Evolutionary conservation across 148 eudicot species (phyloP), one percentile per base, ranked within the genome.

Genomic region (Vaccinium darrowii): DNA sequence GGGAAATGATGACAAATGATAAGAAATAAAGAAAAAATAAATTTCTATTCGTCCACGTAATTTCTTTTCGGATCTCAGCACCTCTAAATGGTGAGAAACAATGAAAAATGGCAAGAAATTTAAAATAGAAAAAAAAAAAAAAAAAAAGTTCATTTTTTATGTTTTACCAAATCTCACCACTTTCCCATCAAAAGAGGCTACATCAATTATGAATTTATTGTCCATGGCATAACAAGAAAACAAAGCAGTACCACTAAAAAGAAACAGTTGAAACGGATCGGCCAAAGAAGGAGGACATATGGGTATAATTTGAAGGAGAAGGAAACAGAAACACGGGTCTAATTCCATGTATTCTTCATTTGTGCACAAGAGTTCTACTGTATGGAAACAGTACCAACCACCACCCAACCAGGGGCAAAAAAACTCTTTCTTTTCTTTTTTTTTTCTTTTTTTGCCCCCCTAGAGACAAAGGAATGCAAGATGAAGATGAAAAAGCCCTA

Each of bases 401-500:
- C 30, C 13, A 65, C 47, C 47, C 47, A 43, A 43, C 47, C 5
- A 63, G 30, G 19, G 10, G 62, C 21, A 16, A 57, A 16, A 57
- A 57, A 57, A 0, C 1, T 19, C 1, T 15, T 3, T 56, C 16
- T 56, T n/a, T 63, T 63, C 25, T 63, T 62, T 62, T 62, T 10
- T 63, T 43, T 4, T 16, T 25, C 1, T 7, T 3, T 7, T 0
- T 54, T n/a, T n/a, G n/a, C 10, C 23, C 47, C 60, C 49, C 65
- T 43, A 43, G 79, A 63, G 71, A 69, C 87, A 54, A 80, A 23
- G 56, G 3, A 73, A 73, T 15, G 16, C 47, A n/a, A n/a, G 73
- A 57, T 74, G 50, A 58, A 79, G 25, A 49, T 76, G 87, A 85
- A 81, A 85, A 81, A 81, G 81, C 87, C 75, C 12, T 51, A 43